Percentiles rank a stretch among this genome's conserved stretches.
Conservation (phyloP, 2,329 filamentous ascomycete species). For the Colletotrichum sp. region DNA sequence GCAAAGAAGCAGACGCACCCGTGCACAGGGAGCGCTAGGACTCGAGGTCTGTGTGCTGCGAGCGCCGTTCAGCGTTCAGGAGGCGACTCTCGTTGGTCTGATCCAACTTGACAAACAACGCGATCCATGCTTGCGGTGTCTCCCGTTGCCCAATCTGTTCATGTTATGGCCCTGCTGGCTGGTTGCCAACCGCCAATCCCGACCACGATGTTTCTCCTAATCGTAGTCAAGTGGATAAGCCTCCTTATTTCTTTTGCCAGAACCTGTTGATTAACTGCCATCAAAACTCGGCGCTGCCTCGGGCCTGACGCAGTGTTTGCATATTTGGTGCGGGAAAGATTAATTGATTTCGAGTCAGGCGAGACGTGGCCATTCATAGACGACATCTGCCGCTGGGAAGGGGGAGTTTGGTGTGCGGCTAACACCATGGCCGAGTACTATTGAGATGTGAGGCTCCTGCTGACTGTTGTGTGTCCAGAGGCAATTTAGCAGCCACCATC, state of each 20-base stretch:
- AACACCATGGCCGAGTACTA: not conserved
- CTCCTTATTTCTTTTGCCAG: not conserved
- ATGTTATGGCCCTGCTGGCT: not conserved
- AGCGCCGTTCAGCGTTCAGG: not conserved
- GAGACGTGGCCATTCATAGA: not conserved
- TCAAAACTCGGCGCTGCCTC: not conserved
- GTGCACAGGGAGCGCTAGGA: not conserved
- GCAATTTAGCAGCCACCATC: not conserved
- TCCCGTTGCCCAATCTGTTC: not conserved
- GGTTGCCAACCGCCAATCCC: not conserved
- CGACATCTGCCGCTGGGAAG: not conserved
- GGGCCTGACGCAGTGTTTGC: not conserved
- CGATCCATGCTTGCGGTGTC: not conserved
- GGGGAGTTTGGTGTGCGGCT: not conserved
- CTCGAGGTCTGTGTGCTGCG: not conserved
- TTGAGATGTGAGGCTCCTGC: not conserved
- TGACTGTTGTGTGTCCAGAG: not conserved
- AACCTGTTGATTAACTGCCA: not conserved
- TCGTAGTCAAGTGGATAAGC: not conserved
- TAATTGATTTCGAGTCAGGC: slow-evolving; percentile 4
- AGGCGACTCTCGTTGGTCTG: not conserved
- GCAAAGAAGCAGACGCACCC: not conserved
- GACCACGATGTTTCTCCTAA: not conserved
- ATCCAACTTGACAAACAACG: not conserved
- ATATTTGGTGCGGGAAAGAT: not conserved